Evolutionary conservation across 2,329 filamentous ascomycete genomes (phyloP).

Genomic region (Aspergillus persii): DNA sequence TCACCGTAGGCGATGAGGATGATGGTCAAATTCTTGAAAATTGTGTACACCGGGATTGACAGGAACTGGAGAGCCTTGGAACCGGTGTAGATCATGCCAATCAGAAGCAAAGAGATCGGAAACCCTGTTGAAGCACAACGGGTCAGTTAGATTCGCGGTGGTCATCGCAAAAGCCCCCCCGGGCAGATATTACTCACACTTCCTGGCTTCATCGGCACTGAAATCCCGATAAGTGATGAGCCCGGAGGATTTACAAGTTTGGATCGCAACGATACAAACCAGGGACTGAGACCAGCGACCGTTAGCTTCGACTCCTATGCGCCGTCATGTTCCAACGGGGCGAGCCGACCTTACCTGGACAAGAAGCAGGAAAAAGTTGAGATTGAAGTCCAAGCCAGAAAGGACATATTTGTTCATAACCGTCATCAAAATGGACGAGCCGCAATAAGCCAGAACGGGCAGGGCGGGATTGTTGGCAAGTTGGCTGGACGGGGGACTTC

Average conservation of each 20-base stretch:
- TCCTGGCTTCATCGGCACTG: slow-evolving; percentile 83
- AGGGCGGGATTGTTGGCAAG: slow-evolving; percentile 73
- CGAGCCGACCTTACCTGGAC: slow-evolving; percentile 68
- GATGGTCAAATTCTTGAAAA: slow-evolving; percentile 99
- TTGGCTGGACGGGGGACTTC: slow-evolving; percentile 39
- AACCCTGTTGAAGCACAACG: slow-evolving; percentile 65
- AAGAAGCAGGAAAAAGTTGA: slow-evolving; percentile 92
- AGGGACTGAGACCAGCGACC: slow-evolving; percentile 60
- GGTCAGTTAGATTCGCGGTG: slow-evolving; percentile 3
- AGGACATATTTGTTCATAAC: slow-evolving; percentile 99
- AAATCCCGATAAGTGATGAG: slow-evolving; percentile 83
- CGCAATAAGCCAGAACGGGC: slow-evolving; percentile 86
- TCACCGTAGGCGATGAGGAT: slow-evolving; percentile 98
- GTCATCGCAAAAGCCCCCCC: not conserved
- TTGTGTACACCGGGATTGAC: slow-evolving; percentile 97
- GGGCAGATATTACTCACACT: slow-evolving; percentile 62
- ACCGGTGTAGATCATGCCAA: slow-evolving; percentile 98
- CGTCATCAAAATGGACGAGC: slow-evolving; percentile 98
- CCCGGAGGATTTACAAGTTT: slow-evolving; percentile 74
- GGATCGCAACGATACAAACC: slow-evolving; percentile 83
- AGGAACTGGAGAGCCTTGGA: slow-evolving; percentile 95
- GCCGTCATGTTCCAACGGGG: not conserved
- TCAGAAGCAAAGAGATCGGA: slow-evolving; percentile 89
- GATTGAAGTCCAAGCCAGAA: slow-evolving; percentile 84
- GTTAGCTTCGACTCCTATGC: not conserved